phyloP scores from a whole-genome alignment of 805 yeast genomes.

The Yarrowia hollandica region DNA sequence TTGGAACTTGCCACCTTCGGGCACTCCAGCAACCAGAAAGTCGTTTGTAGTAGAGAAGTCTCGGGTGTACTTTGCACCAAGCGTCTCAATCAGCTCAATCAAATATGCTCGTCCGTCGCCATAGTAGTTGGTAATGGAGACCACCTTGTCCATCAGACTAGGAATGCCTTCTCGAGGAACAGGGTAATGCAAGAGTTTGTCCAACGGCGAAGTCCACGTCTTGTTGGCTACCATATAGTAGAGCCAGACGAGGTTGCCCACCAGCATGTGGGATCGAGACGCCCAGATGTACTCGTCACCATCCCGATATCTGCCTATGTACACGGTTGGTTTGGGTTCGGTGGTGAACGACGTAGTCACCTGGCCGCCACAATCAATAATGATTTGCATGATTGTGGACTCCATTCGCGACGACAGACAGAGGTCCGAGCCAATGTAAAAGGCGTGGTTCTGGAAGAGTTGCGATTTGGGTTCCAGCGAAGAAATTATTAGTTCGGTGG shows the following conservation, averaged over 20 bases:
- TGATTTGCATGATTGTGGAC: conserved; percentile 47
- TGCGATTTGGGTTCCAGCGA: conserved; percentile 30
- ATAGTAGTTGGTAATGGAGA: conserved; percentile 75
- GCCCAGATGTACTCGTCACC: conserved; percentile 59
- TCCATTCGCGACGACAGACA: conserved; percentile 49
- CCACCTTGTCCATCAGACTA: conserved; percentile 54
- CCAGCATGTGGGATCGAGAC: conserved; percentile 44
- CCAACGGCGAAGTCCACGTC: conserved; percentile 56
- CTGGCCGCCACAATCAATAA: conserved; percentile 57
- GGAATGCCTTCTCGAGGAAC: conserved; percentile 53
- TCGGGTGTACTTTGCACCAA: conserved; percentile 78
- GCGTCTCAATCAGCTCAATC: conserved; percentile 56
- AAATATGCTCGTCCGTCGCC: conserved; percentile 83
- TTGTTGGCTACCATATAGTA: conserved; percentile 61
- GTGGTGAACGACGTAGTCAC: conserved; percentile 38
- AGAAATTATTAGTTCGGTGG: conserved; percentile 18
- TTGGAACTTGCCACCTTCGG: conserved; percentile 70
- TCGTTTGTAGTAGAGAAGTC: conserved; percentile 64
- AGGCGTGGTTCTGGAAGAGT: conserved; percentile 46
- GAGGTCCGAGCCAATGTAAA: conserved; percentile 59
- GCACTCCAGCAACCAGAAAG: conserved; percentile 66
- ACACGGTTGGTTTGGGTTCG: conserved; percentile 46
- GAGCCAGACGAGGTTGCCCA: conserved; percentile 77
- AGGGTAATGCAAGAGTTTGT: conserved; percentile 70
- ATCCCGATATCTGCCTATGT: conserved; percentile 61